Conservation (phyloP, 2,329 filamentous ascomycete species). For the Calonectria montana region DNA sequence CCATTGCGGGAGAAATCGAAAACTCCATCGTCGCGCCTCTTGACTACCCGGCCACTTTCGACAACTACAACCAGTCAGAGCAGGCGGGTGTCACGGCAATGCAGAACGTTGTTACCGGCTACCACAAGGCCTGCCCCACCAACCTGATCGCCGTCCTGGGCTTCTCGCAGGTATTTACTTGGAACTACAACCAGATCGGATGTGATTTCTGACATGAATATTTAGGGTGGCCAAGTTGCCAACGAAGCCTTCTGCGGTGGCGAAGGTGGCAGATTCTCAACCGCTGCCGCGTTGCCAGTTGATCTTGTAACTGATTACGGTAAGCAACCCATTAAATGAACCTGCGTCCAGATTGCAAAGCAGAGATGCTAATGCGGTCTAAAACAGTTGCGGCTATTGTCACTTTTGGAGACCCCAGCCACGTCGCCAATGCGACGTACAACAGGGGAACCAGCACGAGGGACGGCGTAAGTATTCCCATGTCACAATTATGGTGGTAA, state of each 20-base stretch:
- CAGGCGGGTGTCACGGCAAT: slow-evolving; percentile 46
- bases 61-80: slow-evolving; percentile 51
- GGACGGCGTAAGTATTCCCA: slow-evolving; percentile 49
- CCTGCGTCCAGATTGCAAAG: slow-evolving; percentile 22
- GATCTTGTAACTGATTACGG: slow-evolving; percentile 48
- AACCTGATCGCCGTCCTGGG: slow-evolving; percentile 55
- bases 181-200: neutral
- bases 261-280: slow-evolving; percentile 42
- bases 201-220: slow-evolving; percentile 27
- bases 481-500: neutral
- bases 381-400: slow-evolving; percentile 53
- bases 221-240: slow-evolving; percentile 53
- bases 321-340: slow-evolving; percentile 34
- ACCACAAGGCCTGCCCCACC: slow-evolving; percentile 50
- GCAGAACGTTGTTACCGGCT: slow-evolving; percentile 45
- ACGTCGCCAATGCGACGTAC: slow-evolving; percentile 50
- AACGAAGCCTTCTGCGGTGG: slow-evolving; percentile 53
- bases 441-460: slow-evolving; percentile 50
- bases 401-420: slow-evolving; percentile 56
- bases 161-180: slow-evolving; percentile 52
- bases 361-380: neutral
- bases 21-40: slow-evolving; percentile 49
- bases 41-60: slow-evolving; percentile 53
- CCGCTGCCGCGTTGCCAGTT: slow-evolving; percentile 39
- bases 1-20: slow-evolving; percentile 47